phyloP scores from a whole-genome alignment of 345 rosid species.

The Euphorbia tirucalli region DNA sequence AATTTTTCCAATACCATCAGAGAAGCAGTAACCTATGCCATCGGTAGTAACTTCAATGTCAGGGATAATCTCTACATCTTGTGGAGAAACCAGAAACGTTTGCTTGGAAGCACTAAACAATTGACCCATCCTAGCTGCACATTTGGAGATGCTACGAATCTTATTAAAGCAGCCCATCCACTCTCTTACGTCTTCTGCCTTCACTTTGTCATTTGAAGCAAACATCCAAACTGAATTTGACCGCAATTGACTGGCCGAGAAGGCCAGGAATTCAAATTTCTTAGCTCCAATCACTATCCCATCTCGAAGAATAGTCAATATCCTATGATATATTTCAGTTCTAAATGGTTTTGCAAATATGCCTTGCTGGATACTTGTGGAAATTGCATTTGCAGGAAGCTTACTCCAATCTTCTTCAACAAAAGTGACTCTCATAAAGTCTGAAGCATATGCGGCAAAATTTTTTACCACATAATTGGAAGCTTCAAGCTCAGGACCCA shows the following conservation, averaged over 20 bases:
- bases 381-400: constrained; percentile 64
- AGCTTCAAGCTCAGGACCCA: constrained; percentile 91
- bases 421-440: constrained; percentile 80
- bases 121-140: constrained; percentile 99
- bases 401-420: constrained; percentile 98
- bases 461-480: constrained; percentile 80
- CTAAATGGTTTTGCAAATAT: constrained; percentile 62
- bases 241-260: constrained; percentile 91
- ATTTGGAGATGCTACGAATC: constrained; percentile 72
- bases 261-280: constrained; percentile 80
- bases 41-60: constrained; percentile 70
- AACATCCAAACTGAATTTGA: constrained; percentile 95
- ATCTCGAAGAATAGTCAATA: constrained; percentile 63
- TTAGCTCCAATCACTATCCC: constrained; percentile 74
- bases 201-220: constrained; percentile 78
- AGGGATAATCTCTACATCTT: constrained; percentile 75
- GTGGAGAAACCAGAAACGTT: constrained; percentile 57
- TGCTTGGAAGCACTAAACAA: constrained; percentile 82
- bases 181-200: constrained; percentile 72
- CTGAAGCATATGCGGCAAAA: constrained; percentile 72
- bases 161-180: constrained; percentile 97
- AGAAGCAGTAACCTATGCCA: constrained; percentile 76
- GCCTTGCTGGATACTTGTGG: constrained; percentile 60
- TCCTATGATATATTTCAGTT: constrained; percentile 67
- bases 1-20: constrained; percentile 95